These are phyloP conservation scores for Neurospora pannonica DNA, from an alignment of 495 filamentous ascomycete species.

Conservation along the genomic window DNA sequence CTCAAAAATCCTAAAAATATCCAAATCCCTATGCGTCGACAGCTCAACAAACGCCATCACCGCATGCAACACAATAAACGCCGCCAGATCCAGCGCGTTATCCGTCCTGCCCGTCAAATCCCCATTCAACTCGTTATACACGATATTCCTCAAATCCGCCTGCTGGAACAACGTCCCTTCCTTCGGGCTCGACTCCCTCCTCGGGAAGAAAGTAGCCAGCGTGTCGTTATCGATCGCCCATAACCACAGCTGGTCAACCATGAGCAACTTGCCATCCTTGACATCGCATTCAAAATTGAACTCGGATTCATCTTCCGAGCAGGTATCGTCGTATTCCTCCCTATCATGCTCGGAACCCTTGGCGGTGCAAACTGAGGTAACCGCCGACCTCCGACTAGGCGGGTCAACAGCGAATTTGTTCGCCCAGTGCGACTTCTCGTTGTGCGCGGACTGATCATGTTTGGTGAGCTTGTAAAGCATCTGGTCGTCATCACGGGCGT, in stretches of 20 bases:
- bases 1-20: slow-evolving; percentile 58
- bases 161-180: slow-evolving; percentile 52
- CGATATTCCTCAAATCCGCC: slow-evolving; percentile 53
- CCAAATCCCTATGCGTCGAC: slow-evolving; percentile 49
- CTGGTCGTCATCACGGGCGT: slow-evolving; percentile 57
- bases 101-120: slow-evolving; percentile 56
- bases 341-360: background rate
- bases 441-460: slow-evolving; percentile 7
- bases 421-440: background rate
- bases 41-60: slow-evolving; percentile 52
- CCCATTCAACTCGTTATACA: slow-evolving; percentile 61
- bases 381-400: background rate
- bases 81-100: slow-evolving; percentile 53
- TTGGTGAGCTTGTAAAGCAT: slow-evolving; percentile 64
- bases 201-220: slow-evolving; percentile 51
- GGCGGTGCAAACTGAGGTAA: background rate
- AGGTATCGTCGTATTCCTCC: slow-evolving; percentile 1
- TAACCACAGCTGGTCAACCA: slow-evolving; percentile 64
- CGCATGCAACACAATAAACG: slow-evolving; percentile 51
- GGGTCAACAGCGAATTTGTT: background rate
- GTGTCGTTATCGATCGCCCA: slow-evolving; percentile 54
- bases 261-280: slow-evolving; percentile 51
- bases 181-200: slow-evolving; percentile 33
- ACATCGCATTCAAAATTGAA: slow-evolving; percentile 27
- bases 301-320: slow-evolving; percentile 13